A percentile compares a stretch with the other conserved stretches of the same genome.
phyloP scores from a whole-genome alignment of 192 early-diverging fungal species.

The Umbelopsis sp. region DNA sequence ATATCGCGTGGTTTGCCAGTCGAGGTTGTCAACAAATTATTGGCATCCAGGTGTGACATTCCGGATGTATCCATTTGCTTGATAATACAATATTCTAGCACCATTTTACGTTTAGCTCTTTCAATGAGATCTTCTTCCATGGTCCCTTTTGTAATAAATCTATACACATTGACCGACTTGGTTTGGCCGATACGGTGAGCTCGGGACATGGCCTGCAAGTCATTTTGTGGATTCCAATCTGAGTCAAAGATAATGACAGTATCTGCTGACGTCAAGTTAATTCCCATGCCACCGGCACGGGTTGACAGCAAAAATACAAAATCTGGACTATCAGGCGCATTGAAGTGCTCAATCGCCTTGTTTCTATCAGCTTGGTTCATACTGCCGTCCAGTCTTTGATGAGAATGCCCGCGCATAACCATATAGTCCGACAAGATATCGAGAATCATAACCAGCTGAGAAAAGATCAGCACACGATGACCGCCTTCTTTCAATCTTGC shows the following conservation, averaged over 20 bases:
- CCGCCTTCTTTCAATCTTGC: conserved; percentile 87
- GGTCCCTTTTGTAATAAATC: conserved; percentile 95
- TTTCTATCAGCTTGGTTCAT: conserved; percentile 89
- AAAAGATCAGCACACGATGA: conserved; percentile 97
- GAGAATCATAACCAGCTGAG: conserved; percentile 96
- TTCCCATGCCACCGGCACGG: conserved; percentile 94
- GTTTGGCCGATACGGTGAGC: conserved; percentile 99
- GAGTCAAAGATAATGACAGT: conserved; percentile 97
- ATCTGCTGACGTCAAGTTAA: conserved; percentile 96
- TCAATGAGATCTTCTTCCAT: conserved; percentile 99
- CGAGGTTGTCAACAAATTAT: conserved; percentile 44
- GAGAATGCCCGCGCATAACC: conserved; percentile 79
- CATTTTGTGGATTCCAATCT: conserved; percentile 96
- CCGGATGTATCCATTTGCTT: conserved; percentile 79
- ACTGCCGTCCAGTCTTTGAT: conserved; percentile 94
- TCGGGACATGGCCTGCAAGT: conserved; percentile 97
- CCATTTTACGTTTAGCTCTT: conserved; percentile 99
- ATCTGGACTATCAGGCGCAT: conserved; percentile 89
- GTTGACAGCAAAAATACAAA: conserved; percentile 98
- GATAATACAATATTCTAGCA: conserved; percentile 99
- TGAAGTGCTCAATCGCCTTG: conserved; percentile 96
- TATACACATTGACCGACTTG: conserved; percentile 95
- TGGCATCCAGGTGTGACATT: conserved; percentile 26
- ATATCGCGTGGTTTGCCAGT: conserved; percentile 33
- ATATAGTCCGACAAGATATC: conserved; percentile 97